phyloP scores from a whole-genome alignment of 2,329 filamentous ascomycete genomes.

The Amauroascus verrucosus region DNA sequence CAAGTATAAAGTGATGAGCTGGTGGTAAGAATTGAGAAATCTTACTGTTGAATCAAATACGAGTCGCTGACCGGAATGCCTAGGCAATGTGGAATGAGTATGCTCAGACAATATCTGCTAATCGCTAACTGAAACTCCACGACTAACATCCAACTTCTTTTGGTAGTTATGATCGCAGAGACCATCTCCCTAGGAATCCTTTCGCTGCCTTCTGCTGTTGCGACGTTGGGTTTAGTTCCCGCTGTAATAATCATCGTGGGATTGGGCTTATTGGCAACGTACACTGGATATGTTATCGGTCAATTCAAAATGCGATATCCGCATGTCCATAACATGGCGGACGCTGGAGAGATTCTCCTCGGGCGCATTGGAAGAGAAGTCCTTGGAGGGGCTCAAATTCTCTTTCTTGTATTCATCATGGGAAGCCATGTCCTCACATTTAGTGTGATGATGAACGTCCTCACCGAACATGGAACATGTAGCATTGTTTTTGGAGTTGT shows the following conservation, averaged over 20 bases:
- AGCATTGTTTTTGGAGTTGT: slow-evolving; percentile 55
- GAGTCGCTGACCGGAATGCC: not conserved
- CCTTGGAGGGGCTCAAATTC: slow-evolving; percentile 49
- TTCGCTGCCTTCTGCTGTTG: slow-evolving; percentile 45
- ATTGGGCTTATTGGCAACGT: slow-evolving; percentile 48
- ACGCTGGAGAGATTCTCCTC: slow-evolving; percentile 53
- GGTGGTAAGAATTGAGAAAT: slow-evolving; percentile 31
- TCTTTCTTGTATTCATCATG: slow-evolving; percentile 60
- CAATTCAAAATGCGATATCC: slow-evolving; percentile 50
- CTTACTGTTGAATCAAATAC: not conserved
- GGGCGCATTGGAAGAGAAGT: slow-evolving; percentile 54
- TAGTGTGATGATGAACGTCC: slow-evolving; percentile 55
- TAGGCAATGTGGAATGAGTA: too few relatives aligned
- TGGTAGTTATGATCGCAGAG: slow-evolving; percentile 49
- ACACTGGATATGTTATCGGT: slow-evolving; percentile 51
- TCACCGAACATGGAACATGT: slow-evolving; percentile 53
- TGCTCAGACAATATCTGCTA: slow-evolving; percentile 28
- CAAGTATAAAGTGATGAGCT: slow-evolving; percentile 44
- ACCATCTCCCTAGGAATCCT: slow-evolving; percentile 49
- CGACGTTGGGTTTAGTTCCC: slow-evolving; percentile 44
- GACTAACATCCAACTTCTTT: not conserved
- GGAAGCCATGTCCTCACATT: slow-evolving; percentile 63
- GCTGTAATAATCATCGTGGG: slow-evolving; percentile 45
- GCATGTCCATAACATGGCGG: slow-evolving; percentile 55
- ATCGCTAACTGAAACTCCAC: not conserved